Base-by-base conservation (phyloP, 2,329 filamentous ascomycete species). In the Stagonosporopsis vannaccii region DNA sequence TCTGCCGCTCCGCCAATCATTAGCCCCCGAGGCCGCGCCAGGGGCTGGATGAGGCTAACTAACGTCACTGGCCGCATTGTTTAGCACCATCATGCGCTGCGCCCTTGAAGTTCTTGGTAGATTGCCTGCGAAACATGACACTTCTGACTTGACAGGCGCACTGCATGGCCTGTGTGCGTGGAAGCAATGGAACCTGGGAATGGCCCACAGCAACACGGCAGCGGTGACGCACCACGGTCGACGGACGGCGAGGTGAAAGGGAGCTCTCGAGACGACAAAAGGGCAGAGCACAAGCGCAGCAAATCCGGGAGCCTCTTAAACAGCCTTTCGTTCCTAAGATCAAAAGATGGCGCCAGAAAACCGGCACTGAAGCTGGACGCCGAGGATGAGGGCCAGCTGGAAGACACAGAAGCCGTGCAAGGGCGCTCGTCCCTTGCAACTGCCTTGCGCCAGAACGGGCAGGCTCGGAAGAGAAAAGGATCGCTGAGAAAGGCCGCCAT, bases 401-500 rank as follows among this genome's bases (percentile, higher is more conserved):
- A 62, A 33, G 70, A 75, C 50, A 70, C 71, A 47, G 73, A 77
- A 41, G 48, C 60, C 47, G 32, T 57, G 9, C 61, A 62, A 56
- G 61, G 50, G 41, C 67, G 50, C 25, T 61, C 63, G 19, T 61
- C 70, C 41, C 62, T 73, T 41, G 66, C 65, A 20, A 67, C 61
- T 55, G 80, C 79, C 23, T 71, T 82, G 46, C 82, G 66, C 52
- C 79, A 82, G 56, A 83, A 72, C 51, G 53, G 53, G 19, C 80
- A 82, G 72, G 69, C 67, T 28, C 82, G 92, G 51, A 87, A 88
- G 67, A 86, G 93, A 57, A 90, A 90, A 72, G 92, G 92, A 4
- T 97, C 93, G 11, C 80, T 97, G 73, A 85, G 93, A 57, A 97
- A 97, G 77, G 91, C 91, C 11, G 92, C 92, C 23, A 81, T 97